Percentiles rank a stretch among this genome's conserved stretches.
phyloP scores from a whole-genome alignment of 2,329 filamentous ascomycete species.

The Zasmidium citrigriseum region DNA sequence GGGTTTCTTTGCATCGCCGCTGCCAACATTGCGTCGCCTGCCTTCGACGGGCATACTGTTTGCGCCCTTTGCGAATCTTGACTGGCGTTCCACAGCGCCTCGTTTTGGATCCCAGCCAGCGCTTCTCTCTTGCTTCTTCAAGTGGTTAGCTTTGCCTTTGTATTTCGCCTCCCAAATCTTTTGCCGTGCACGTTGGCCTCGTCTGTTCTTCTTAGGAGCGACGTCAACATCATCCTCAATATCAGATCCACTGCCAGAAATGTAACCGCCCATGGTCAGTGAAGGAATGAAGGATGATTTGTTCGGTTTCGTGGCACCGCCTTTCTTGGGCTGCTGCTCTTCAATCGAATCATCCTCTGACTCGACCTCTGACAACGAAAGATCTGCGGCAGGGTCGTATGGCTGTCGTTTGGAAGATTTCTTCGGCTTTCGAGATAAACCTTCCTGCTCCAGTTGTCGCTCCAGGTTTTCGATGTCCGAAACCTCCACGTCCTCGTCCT shows the following conservation, averaged over 20 bases:
- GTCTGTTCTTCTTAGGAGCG: constrained; percentile 67
- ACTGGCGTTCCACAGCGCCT: constrained; percentile 48
- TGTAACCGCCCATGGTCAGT: constrained; percentile 74
- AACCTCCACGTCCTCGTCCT: constrained; percentile 17
- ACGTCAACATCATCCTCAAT: constrained; percentile 60
- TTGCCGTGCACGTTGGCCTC: constrained; percentile 75
- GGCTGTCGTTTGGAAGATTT: neutral
- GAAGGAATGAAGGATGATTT: constrained; percentile 70
- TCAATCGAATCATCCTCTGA: constrained; percentile 26
- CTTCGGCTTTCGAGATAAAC: constrained; percentile 13
- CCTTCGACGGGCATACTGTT: constrained; percentile 20
- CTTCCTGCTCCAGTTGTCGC: constrained; percentile 27
- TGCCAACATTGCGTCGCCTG: constrained; percentile 8
- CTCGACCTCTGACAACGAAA: constrained; percentile 16
- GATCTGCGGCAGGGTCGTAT: constrained; percentile 21
- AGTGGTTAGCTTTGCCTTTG: constrained; percentile 69
- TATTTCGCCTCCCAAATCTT: constrained; percentile 81
- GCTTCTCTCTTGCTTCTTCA: constrained; percentile 48
- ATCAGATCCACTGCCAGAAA: constrained; percentile 74
- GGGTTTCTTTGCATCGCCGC: constrained; percentile 27
- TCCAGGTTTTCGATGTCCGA: constrained; percentile 29
- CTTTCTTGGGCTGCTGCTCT: constrained; percentile 27
- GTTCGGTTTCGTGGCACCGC: constrained; percentile 22
- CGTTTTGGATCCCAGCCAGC: constrained; percentile 60
- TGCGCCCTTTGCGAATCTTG: constrained; percentile 20